Evolutionary conservation across 2,329 filamentous ascomycete species (phyloP), one percentile per base, ranked within the genome.

Genomic region (Colletotrichum echinochloae): DNA sequence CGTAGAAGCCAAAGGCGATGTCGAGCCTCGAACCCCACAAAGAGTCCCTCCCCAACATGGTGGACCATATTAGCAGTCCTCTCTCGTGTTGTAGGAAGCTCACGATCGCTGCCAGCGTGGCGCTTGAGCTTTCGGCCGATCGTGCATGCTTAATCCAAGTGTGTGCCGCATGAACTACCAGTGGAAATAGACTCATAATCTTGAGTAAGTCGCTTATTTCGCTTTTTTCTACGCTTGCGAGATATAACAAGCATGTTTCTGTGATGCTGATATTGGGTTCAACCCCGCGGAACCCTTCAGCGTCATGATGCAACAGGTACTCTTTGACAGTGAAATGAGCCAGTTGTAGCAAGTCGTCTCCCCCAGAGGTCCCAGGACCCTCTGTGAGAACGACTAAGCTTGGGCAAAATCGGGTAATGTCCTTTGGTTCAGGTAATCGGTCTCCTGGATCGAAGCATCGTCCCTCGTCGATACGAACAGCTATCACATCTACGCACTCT

Each of bases 321-420:
- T 78, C 74, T 30, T 76, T 75, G 2, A 77, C 75, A 0, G 76
- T 76, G 23, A 76, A 74, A 20, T 78, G 75, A 12, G 76, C 68
- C 16, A 78, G 64, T 5, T 76, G 75, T 0, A 78, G 65, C 48
- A 75, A 71, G 18, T 6, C 4, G 9, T 16, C 16, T 35, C 2
- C 28, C 9, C 8, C 6, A 33, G 28, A 1, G 14, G 18, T 1
- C 7, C 66, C 23, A 2, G 30, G 57, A 18, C 41, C 39, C 2
- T 73, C 8, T 39, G 65, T 33, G 41, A 75, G 35, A 5, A 56
- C 49, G 14, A 74, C 30, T 23, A 78, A 54, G 26, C 74, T 60
- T 0, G 73, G 75, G 23, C 72, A 75, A 26, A 74, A 75, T 2
- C 16, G 14, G 28, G 73, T 6, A n/a, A 75, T 33, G 1, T 73